Percentiles rank a stretch among this genome's conserved stretches.
phyloP scores from a whole-genome alignment of 345 rosid genomes.

The Arabis alpina region DNA sequence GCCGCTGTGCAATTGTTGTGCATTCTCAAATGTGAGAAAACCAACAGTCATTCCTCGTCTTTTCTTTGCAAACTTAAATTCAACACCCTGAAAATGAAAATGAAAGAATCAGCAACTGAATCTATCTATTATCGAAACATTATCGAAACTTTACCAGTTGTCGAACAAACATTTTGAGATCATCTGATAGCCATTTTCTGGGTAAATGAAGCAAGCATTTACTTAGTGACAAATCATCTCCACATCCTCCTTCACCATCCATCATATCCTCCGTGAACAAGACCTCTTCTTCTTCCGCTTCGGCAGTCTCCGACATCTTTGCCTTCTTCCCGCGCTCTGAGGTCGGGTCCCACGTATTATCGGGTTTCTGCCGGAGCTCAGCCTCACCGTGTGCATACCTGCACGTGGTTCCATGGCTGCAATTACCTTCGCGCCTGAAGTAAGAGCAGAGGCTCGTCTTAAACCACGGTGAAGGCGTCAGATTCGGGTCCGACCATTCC shows the following conservation, averaged over 20 bases:
- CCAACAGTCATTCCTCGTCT: slow-evolving; percentile 85
- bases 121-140: slow-evolving; percentile 1
- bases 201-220: slow-evolving; percentile 88
- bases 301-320: slow-evolving; percentile 41
- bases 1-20: slow-evolving; percentile 65
- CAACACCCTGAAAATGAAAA: slow-evolving; percentile 57
- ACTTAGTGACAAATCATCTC: slow-evolving; percentile 53
- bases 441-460: slow-evolving; percentile 92
- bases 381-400: slow-evolving; percentile 88
- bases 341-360: slow-evolving; percentile 95
- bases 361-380: slow-evolving; percentile 80
- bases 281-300: slow-evolving; percentile 45
- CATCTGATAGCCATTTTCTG: slow-evolving; percentile 65
- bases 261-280: slow-evolving; percentile 66
- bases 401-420: slow-evolving; percentile 77
- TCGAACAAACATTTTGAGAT: slow-evolving; percentile 59
- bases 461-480: slow-evolving; percentile 51
- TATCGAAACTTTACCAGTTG: slow-evolving; percentile 57
- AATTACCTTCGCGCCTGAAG: slow-evolving; percentile 63
- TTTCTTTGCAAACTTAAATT: slow-evolving; percentile 69
- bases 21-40: slow-evolving; percentile 72
- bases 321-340: slow-evolving; percentile 82
- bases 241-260: slow-evolving; percentile 44
- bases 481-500: slow-evolving; percentile 35
- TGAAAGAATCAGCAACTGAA: slow-evolving; percentile 17